Evolutionary conservation across 352 stramenopile species (phyloP).

Genomic region (Phytophthora idaei): DNA sequence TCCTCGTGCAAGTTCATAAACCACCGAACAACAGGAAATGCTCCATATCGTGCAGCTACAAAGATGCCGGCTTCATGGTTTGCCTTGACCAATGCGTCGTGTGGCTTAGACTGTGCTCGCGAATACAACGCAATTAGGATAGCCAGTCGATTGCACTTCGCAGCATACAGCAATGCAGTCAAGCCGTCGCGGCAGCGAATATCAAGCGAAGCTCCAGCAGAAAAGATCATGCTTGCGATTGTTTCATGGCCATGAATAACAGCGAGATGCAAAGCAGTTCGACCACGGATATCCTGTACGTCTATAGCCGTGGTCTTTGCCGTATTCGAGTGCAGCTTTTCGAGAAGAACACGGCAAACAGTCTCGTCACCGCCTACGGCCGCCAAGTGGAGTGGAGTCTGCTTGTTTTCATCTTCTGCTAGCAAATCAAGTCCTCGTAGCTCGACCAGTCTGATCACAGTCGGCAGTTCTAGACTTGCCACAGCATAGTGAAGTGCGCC

Average conservation of each 20-base stretch:
- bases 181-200: slow-evolving; percentile 42
- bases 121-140: slow-evolving; percentile 56
- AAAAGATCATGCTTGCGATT: slow-evolving; percentile 43
- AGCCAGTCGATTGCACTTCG: slow-evolving; percentile 51
- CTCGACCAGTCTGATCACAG: slow-evolving; percentile 44
- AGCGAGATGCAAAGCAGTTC: slow-evolving; percentile 56
- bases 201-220: slow-evolving; percentile 43
- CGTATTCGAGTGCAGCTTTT: slow-evolving; percentile 24
- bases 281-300: slow-evolving; percentile 35
- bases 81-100: slow-evolving; percentile 29
- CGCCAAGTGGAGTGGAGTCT: slow-evolving; percentile 57
- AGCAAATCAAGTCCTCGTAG: slow-evolving; percentile 51
- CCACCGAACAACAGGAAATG: slow-evolving; percentile 62
- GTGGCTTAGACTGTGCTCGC: slow-evolving; percentile 17
- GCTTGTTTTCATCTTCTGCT: slow-evolving; percentile 46
- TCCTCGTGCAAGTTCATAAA: slow-evolving; percentile 42
- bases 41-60: slow-evolving; percentile 42
- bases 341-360: slow-evolving; percentile 51
- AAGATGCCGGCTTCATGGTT: slow-evolving; percentile 53
- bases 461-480: slow-evolving; percentile 36
- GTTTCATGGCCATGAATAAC: slow-evolving; percentile 53
- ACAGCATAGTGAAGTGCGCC: slow-evolving; percentile 60
- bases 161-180: slow-evolving; percentile 57
- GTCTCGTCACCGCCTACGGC: slow-evolving; percentile 44
- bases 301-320: slow-evolving; percentile 37